Evolutionary conservation across 352 stramenopile genomes (phyloP), one percentile per base, ranked within the genome.

Genomic region (Pythium plurisporium): DNA sequence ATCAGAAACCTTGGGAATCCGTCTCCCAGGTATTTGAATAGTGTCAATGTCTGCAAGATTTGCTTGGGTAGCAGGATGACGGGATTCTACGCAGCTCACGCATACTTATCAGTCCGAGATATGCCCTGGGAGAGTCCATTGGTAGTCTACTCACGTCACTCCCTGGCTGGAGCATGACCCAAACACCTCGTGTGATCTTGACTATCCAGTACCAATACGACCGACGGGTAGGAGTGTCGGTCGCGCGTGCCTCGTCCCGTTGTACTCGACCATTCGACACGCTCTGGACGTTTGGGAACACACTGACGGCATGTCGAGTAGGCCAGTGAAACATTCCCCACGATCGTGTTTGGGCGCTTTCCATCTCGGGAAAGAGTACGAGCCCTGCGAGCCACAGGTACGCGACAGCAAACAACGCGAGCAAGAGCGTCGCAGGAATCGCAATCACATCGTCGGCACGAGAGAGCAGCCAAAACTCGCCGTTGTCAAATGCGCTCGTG

Each of bases 41-140:
- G 53, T 2, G 70, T 77, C 4, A 57, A 70, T 29, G 69, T 79
- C 51, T 82, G 70, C 26, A 81, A 74, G n/a, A 73, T 59, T 4
- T 81, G 60, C 52, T 86, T 81, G 1, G 75, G 75, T 3, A 79
- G 44, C 33, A 78, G 73, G 23, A 79, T 37, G 26, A 61, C 36
- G 10, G 74, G 70, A 72, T 85, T 19, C 15, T n/a, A 26, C 22
- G 34, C 22, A 2, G 11, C 22, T 12, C 9, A 20, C 33, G 12
- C 14, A 25, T 23, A 36, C 5, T 22, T 50, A 20, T 15, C 8
- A 9, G 11, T 12, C 23, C 22, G n/a, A 4, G 5, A 48, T 19
- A n/a, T 17, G 7, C 29, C 42, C 9, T n/a, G n/a, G n/a, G n/a
- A n/a, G n/a, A n/a, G n/a, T n/a, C n/a, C n/a, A n/a, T n/a, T n/a